Conservation (phyloP, 2,329 filamentous ascomycete species). For the Penicillium sp. region DNA sequence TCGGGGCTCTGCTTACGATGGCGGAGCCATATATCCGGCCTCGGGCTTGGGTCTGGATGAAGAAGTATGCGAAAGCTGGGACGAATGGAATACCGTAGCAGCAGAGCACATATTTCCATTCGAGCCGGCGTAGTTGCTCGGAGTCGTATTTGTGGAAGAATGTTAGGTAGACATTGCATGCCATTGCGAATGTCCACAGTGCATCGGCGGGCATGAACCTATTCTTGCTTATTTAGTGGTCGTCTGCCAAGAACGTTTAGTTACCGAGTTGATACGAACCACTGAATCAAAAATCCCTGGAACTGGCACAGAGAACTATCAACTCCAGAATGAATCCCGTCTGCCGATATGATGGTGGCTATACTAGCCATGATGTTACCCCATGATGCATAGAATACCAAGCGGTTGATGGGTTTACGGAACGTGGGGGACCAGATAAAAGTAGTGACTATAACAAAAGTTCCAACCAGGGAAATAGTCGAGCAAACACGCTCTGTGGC, state of each 20-base stretch:
- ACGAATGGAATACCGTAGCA: slow-evolving; percentile 74
- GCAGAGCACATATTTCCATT: slow-evolving; percentile 65
- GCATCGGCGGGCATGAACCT: slow-evolving; percentile 78
- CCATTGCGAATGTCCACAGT: slow-evolving; percentile 78
- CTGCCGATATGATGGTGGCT: slow-evolving; percentile 69
- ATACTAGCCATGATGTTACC: slow-evolving; percentile 77
- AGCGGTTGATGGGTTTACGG: slow-evolving; percentile 80
- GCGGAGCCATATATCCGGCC: slow-evolving; percentile 71
- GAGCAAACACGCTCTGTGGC: slow-evolving; percentile 68
- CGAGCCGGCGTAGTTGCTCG: slow-evolving; percentile 61
- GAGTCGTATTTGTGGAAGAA: slow-evolving; percentile 74
- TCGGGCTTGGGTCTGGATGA: slow-evolving; percentile 53
- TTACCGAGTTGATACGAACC: slow-evolving; percentile 54
- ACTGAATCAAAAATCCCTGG: slow-evolving; percentile 78
- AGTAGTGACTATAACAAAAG: slow-evolving; percentile 68
- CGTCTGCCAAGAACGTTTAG: neutral
- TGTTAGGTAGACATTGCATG: slow-evolving; percentile 76
- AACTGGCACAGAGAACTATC: slow-evolving; percentile 66
- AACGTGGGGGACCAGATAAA: slow-evolving; percentile 68
- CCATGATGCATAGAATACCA: slow-evolving; percentile 80
- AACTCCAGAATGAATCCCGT: slow-evolving; percentile 52
- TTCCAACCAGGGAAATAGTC: slow-evolving; percentile 67
- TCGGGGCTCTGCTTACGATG: slow-evolving; percentile 44
- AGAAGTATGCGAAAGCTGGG: slow-evolving; percentile 66
- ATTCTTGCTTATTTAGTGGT: slow-evolving; percentile 8